phyloP scores from a whole-genome alignment of 2,329 filamentous ascomycete species.

The Botrytis porri region DNA sequence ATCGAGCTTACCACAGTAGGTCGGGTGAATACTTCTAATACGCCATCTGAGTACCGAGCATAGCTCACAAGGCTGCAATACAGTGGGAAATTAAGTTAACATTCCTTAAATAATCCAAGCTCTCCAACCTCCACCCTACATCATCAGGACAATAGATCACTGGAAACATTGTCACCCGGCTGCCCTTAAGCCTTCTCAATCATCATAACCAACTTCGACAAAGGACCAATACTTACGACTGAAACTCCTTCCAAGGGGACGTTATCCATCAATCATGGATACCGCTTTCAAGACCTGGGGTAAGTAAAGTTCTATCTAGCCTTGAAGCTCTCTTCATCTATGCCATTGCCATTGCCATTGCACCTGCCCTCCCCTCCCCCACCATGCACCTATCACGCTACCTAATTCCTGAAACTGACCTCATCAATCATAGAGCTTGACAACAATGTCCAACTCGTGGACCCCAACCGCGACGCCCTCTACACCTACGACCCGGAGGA shows the following conservation, averaged over 20 bases:
- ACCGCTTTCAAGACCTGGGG: conserved; percentile 60
- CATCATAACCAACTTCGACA: neutral
- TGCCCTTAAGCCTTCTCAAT: neutral
- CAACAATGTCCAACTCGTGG: conserved; percentile 79
- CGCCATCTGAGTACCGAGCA: neutral
- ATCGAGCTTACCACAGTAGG: neutral
- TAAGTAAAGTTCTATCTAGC: conserved; percentile 39
- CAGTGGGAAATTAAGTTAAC: neutral
- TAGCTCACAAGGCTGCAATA: conserved; percentile 21
- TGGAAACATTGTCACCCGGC: neutral
- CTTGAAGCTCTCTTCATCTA: conserved; percentile 21
- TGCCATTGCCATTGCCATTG: conserved; percentile 11
- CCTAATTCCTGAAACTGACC: conserved; percentile 26
- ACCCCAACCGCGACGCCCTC: conserved; percentile 83
- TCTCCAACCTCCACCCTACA: neutral
- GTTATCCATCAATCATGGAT: conserved; percentile 44
- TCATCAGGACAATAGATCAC: neutral
- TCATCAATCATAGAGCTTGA: conserved; percentile 67
- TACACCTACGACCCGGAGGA: conserved; percentile 74
- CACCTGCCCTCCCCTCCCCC: neutral
- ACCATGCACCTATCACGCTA: neutral
- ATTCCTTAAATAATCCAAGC: conserved; percentile 3
- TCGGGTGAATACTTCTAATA: neutral
- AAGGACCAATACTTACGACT: neutral
- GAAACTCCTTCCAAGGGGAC: neutral